Conservation (phyloP, 75 land plant species). For the Sequoiadendron giganteum region DNA sequence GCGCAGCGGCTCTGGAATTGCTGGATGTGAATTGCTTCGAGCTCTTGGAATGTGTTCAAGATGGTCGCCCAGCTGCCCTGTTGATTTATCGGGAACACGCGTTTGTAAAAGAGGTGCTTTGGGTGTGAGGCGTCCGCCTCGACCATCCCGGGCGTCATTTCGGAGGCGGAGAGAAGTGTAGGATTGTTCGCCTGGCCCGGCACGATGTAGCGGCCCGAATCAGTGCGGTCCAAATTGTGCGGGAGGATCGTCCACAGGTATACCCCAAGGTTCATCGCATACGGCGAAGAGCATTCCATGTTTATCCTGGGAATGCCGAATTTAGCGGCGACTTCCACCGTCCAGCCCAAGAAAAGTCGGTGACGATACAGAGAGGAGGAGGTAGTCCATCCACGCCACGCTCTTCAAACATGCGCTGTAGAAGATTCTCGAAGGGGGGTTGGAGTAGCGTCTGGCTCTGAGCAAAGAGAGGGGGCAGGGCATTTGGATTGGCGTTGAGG, state of each 20-base stretch:
- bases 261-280: not conserved
- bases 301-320: conserved; percentile 10
- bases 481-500: conserved; percentile 11
- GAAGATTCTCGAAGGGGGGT: conserved; percentile 15
- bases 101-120: not conserved
- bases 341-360: conserved; percentile 17
- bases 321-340: conserved; percentile 1
- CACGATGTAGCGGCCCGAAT: not conserved
- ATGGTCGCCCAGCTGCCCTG: not conserved
- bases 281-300: not conserved
- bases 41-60: not conserved
- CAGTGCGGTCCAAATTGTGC: not conserved
- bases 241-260: not conserved
- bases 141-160: not conserved
- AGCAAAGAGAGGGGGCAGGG: conserved; percentile 7
- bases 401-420: not conserved
- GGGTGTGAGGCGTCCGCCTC: not conserved
- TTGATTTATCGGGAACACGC: not conserved
- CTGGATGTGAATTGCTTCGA: not conserved
- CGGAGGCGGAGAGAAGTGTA: not conserved
- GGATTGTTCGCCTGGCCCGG: not conserved
- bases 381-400: not conserved
- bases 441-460: conserved; percentile 13
- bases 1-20: not conserved
- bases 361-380: conserved; percentile 13